These are phyloP conservation scores for Melaleuca quinquenervia DNA, from an alignment of 345 rosid species.

Conservation along the genomic window DNA sequence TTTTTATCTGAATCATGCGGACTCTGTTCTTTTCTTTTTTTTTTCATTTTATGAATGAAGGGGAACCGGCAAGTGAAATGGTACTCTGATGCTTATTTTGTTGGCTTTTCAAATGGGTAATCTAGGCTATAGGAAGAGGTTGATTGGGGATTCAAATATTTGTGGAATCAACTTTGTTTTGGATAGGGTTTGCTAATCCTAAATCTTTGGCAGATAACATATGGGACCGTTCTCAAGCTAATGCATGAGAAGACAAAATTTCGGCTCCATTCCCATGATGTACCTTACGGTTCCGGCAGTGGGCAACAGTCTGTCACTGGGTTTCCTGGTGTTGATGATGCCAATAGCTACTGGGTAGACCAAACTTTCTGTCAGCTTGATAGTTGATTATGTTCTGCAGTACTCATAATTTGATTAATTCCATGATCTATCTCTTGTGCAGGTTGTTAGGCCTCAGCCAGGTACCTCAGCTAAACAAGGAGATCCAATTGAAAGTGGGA, in stretches of 20 bases:
- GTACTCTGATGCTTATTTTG: background rate
- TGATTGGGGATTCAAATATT: background rate
- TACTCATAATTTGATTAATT: background rate
- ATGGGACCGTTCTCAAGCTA: constrained; percentile 77
- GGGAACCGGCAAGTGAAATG: background rate
- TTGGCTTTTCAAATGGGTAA: background rate
- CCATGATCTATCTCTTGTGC: background rate
- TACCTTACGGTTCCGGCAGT: constrained; percentile 97
- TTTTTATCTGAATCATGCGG: background rate
- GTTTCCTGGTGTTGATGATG: constrained; percentile 71
- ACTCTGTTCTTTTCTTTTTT: background rate
- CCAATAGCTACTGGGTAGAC: constrained; percentile 93
- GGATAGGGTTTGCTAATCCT: background rate
- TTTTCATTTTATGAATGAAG: background rate
- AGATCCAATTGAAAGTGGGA: constrained; percentile 54
- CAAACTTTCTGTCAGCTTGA: background rate
- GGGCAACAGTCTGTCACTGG: constrained; percentile 99
- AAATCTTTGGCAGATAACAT: constrained; percentile 49
- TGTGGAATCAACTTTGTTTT: background rate
- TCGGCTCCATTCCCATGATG: constrained; percentile 92
- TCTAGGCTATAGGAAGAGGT: background rate
- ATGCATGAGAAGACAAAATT: constrained; percentile 87
- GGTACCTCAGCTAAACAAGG: constrained; percentile 71
- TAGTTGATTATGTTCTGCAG: background rate
- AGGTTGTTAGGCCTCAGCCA: constrained; percentile 70